A percentile compares a stretch with the other conserved stretches of the same genome.
Evolutionary conservation across 2,329 filamentous ascomycete genomes (phyloP).

Genomic region (Ophiostoma novo-ulmi): DNA sequence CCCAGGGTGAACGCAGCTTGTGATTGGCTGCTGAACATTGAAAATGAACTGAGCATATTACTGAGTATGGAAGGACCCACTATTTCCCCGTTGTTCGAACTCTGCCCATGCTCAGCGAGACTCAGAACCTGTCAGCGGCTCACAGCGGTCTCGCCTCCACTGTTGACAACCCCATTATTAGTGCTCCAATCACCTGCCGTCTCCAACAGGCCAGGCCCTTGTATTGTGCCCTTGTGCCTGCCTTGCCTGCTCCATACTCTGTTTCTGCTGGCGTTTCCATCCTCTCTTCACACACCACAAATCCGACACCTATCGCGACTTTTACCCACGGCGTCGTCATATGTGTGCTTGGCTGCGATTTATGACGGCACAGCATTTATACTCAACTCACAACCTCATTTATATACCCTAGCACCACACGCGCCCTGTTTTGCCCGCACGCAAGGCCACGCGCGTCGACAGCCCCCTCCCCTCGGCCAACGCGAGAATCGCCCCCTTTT

Average conservation of each 20-base stretch:
- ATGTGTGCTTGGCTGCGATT: neutral
- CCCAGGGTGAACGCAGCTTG: neutral
- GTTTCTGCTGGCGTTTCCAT: neutral
- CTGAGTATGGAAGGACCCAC: neutral
- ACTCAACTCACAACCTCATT: neutral
- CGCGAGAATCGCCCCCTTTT: neutral
- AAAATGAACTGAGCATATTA: neutral
- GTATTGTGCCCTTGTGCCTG: neutral
- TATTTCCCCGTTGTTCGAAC: neutral
- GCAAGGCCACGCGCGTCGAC: slow-evolving; percentile 11
- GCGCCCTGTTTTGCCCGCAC: neutral
- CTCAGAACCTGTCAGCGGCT: neutral
- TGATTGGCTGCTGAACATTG: slow-evolving; percentile 8
- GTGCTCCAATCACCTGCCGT: neutral
- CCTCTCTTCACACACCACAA: neutral
- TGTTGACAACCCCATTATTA: neutral
- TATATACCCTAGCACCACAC: neutral
- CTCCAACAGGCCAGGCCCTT: neutral
- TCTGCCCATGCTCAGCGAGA: neutral
- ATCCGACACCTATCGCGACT: neutral
- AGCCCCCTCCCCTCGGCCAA: neutral
- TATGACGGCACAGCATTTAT: neutral
- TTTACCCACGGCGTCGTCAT: slow-evolving; percentile 5
- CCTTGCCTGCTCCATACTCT: neutral
- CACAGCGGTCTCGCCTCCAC: neutral